Conservation (phyloP, 179 eudicot species). For the Gypsophila paniculata region DNA sequence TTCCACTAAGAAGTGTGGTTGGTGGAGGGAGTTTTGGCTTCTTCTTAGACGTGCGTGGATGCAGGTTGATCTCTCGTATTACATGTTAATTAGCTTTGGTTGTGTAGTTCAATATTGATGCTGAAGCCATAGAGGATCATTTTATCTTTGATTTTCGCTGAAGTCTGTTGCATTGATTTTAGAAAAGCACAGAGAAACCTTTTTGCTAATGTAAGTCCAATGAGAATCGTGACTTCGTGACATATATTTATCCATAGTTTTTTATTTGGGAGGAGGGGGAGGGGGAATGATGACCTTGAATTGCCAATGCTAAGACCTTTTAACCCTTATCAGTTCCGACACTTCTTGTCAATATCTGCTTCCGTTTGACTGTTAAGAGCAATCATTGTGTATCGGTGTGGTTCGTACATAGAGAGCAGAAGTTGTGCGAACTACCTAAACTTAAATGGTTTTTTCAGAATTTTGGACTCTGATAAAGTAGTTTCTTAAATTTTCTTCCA, state of each 20-base stretch:
- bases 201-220: background rate
- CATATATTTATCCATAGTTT: background rate
- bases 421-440: conserved; percentile 3
- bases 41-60: conserved; percentile 98
- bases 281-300: conserved; percentile 5
- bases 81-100: conserved; percentile 1
- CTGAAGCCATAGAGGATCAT: background rate
- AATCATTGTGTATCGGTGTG: background rate
- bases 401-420: conserved; percentile 6
- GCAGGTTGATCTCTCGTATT: conserved; percentile 54
- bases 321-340: background rate
- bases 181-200: conserved; percentile 3
- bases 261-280: no score
- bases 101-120: background rate
- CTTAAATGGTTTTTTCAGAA: background rate
- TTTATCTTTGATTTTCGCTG: background rate
- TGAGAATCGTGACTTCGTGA: conserved; percentile 15
- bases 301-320: background rate
- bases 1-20: conserved; percentile 45
- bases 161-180: background rate
- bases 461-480: conserved; percentile 11
- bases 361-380: background rate
- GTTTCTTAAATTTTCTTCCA: background rate
- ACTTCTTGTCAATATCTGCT: background rate
- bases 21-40: conserved; percentile 88